phyloP scores from a whole-genome alignment of 345 rosid species.

The Theobroma cacao region DNA sequence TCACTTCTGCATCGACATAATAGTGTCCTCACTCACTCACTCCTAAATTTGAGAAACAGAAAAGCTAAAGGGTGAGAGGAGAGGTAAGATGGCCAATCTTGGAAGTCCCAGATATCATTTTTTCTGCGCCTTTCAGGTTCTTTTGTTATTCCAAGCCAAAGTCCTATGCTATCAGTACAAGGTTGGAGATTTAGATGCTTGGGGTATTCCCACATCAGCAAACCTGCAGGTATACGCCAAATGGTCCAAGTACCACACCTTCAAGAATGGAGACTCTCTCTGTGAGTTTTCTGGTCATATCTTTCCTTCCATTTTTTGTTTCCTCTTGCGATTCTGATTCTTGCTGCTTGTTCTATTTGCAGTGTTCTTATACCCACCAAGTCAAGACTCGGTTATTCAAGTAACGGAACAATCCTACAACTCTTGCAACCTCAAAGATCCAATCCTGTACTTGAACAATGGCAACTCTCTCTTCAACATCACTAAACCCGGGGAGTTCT shows the following conservation, averaged over 20 bases:
- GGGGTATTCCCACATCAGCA: slow-evolving; percentile 76
- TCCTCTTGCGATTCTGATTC: neutral
- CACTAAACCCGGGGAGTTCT: slow-evolving; percentile 56
- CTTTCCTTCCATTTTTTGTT: neutral
- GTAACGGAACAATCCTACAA: slow-evolving; percentile 55
- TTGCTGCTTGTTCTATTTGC: neutral
- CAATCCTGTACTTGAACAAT: slow-evolving; percentile 79
- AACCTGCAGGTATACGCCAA: slow-evolving; percentile 59
- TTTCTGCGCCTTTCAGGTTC: slow-evolving; percentile 34
- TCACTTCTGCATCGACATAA: neutral
- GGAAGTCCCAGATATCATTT: neutral
- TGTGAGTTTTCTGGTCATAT: slow-evolving; percentile 33
- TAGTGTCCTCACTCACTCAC: neutral
- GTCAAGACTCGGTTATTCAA: slow-evolving; percentile 90
- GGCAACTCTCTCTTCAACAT: slow-evolving; percentile 94
- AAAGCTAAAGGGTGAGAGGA: neutral
- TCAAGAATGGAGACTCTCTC: slow-evolving; percentile 81
- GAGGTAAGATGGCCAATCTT: slow-evolving; percentile 6
- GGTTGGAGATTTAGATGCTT: slow-evolving; percentile 82
- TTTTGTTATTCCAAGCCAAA: slow-evolving; percentile 39
- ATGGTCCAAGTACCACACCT: slow-evolving; percentile 67
- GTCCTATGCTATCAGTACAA: slow-evolving; percentile 50
- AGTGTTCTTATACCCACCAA: slow-evolving; percentile 99
- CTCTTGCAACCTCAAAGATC: slow-evolving; percentile 76
- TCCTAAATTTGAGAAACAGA: slow-evolving; percentile 4